A percentile compares a stretch with the other conserved stretches of the same genome.
phyloP scores from a whole-genome alignment of 768 basidiomycete species.

The Naematelia encephala region DNA sequence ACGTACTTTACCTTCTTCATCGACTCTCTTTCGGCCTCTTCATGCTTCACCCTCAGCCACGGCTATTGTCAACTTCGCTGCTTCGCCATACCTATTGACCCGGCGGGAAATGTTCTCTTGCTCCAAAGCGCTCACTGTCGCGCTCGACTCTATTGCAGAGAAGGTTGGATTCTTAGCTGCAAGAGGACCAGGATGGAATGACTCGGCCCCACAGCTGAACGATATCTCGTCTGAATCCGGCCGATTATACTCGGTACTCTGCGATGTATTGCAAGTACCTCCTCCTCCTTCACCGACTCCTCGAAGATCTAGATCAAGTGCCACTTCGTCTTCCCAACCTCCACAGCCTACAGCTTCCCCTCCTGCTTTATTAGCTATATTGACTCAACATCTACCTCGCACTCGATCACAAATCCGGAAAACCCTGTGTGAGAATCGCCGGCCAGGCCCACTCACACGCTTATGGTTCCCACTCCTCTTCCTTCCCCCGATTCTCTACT shows the following conservation, averaged over 20 bases:
- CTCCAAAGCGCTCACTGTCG: slow-evolving; percentile 26
- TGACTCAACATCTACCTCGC: slow-evolving; percentile 44
- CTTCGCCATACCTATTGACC: slow-evolving; percentile 42
- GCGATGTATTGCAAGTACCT: slow-evolving; percentile 35
- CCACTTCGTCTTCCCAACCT: slow-evolving; percentile 12
- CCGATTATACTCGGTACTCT: slow-evolving; percentile 36
- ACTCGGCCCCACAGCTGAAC: slow-evolving; percentile 9
- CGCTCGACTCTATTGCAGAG: slow-evolving; percentile 36
- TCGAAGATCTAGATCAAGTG: slow-evolving; percentile 21
- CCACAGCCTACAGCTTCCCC: slow-evolving; percentile 21
- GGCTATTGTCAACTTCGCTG: slow-evolving; percentile 28
- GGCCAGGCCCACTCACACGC: slow-evolving; percentile 66
- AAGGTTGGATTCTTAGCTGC: slow-evolving; percentile 43
- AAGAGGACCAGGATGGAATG: slow-evolving; percentile 39
- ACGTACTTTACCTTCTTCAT: slow-evolving; percentile 34
- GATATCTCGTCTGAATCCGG: slow-evolving; percentile 33
- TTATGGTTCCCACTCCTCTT: slow-evolving; percentile 80
- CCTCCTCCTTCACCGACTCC: slow-evolving; percentile 15
- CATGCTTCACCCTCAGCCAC: slow-evolving; percentile 25
- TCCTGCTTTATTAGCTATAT: slow-evolving; percentile 27
- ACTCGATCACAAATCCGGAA: slow-evolving; percentile 44
- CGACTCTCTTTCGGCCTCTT: slow-evolving; percentile 33
- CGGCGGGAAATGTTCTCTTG: slow-evolving; percentile 45
- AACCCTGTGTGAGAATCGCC: slow-evolving; percentile 55
- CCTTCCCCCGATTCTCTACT: slow-evolving; percentile 65